These are phyloP conservation scores for Lunularia cruciata DNA, from an alignment of 225 moss, liverwort and hornwort species.

Conservation along the genomic window DNA sequence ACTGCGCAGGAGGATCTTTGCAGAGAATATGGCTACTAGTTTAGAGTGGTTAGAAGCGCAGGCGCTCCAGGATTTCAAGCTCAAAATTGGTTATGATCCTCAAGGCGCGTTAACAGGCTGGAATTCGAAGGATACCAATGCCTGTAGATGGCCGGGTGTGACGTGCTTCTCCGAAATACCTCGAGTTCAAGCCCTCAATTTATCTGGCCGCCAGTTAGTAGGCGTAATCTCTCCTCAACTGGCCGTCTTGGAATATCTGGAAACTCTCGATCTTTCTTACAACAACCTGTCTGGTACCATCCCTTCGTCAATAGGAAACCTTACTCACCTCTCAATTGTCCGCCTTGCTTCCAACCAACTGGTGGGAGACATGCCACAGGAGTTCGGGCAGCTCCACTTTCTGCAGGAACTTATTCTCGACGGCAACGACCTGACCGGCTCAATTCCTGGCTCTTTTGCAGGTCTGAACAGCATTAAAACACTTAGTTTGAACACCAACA, in stretches of 20 bases:
- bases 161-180: not conserved
- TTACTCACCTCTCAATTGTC: not conserved
- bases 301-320: constrained; percentile 17
- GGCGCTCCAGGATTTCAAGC: not conserved
- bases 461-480: not conserved
- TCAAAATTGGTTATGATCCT: not conserved
- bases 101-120: not conserved
- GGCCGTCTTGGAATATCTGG: constrained; percentile 6
- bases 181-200: not conserved
- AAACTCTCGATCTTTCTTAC: not conserved
- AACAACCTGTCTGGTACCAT: constrained; percentile 12
- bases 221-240: constrained; percentile 27
- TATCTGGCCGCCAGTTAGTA: not conserved
- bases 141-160: not conserved
- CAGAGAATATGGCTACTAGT: not conserved
- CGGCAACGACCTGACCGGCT: constrained; percentile 18
- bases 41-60: not conserved
- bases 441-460: constrained; percentile 9
- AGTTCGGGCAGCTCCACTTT: constrained; percentile 25
- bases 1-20: not conserved
- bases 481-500: constrained; percentile 10
- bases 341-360: not conserved
- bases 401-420: constrained; percentile 24
- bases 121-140: not conserved
- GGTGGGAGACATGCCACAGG: constrained; percentile 6